Percentiles rank a stretch among this genome's conserved stretches.
Evolutionary conservation across 768 basidiomycete genomes (phyloP).

Genomic region (Cystobasidium ongulense): DNA sequence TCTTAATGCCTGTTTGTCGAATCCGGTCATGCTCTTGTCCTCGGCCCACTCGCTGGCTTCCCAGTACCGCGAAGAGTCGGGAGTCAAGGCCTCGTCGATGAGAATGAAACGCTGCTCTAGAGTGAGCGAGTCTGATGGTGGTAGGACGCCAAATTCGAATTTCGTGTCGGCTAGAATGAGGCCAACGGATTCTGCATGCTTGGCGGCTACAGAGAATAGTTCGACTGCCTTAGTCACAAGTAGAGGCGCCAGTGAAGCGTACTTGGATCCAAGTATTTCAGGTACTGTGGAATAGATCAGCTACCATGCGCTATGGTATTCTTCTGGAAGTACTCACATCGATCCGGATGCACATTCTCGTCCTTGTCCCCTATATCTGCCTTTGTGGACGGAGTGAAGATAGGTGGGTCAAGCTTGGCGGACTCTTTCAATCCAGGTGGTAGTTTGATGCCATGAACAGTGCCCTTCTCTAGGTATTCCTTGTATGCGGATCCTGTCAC

Average conservation of each 20-base stretch:
- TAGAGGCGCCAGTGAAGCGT: conserved; percentile 36
- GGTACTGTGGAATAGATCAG: conserved; percentile 50
- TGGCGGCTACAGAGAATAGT: conserved; percentile 57
- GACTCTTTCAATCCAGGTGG: conserved; percentile 75
- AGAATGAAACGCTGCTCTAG: conserved; percentile 58
- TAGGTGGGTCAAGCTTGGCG: conserved; percentile 65
- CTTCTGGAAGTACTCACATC: conserved; percentile 50
- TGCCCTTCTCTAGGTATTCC: conserved; percentile 80
- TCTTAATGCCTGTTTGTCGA: conserved; percentile 92
- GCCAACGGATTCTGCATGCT: conserved; percentile 59
- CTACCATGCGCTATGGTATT: not conserved
- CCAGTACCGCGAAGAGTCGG: conserved; percentile 97
- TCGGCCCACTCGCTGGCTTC: conserved; percentile 63
- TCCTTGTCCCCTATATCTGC: conserved; percentile 89
- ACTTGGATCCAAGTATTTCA: conserved; percentile 57
- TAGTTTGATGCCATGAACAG: conserved; percentile 74
- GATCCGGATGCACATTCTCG: conserved; percentile 83
- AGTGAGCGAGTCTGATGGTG: conserved; percentile 41
- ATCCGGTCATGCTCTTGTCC: conserved; percentile 74
- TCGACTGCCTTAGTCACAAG: conserved; percentile 38
- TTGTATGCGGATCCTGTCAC: conserved; percentile 81
- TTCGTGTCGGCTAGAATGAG: conserved; percentile 97
- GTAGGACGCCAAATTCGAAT: conserved; percentile 88
- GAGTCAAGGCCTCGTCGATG: conserved; percentile 93
- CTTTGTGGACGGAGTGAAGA: conserved; percentile 96